These are phyloP conservation scores for Pichia occidentalis DNA, from an alignment of 805 yeast genomes.

Conservation along the genomic window DNA sequence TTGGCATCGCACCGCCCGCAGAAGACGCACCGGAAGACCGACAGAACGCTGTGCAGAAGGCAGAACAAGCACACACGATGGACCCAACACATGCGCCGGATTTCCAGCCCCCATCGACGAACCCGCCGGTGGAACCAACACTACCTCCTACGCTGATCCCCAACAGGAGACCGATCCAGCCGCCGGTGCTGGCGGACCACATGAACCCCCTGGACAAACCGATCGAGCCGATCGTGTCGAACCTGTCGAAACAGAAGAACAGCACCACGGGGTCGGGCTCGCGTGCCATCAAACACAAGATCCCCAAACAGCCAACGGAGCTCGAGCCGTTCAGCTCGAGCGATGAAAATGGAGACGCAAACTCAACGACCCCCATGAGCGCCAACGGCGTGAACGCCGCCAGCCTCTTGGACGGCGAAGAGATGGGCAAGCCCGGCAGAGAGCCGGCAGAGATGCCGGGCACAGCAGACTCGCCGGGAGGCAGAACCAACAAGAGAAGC, in stretches of 20 bases:
- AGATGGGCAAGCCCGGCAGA: too few species aligned
- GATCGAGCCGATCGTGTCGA: slow-evolving; percentile 30
- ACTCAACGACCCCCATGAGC: too few species aligned
- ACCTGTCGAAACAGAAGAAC: slow-evolving; percentile 16
- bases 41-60: too few species aligned
- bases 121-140: slow-evolving; percentile 53
- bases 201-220: slow-evolving; percentile 72
- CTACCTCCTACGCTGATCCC: slow-evolving; percentile 69
- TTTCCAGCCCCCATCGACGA: slow-evolving; percentile 76
- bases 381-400: too few species aligned
- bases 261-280: too few species aligned
- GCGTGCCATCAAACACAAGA: slow-evolving; percentile 22
- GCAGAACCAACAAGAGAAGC: too few species aligned
- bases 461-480: too few species aligned
- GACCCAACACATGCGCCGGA: slow-evolving; percentile 92
- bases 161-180: slow-evolving; percentile 67
- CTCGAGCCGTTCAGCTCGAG: slow-evolving; percentile 51
- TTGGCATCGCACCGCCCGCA: too few species aligned
- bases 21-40: too few species aligned
- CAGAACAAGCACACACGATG: slow-evolving; percentile 38
- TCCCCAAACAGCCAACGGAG: slow-evolving; percentile 45
- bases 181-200: slow-evolving; percentile 69
- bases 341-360: slow-evolving; percentile 31
- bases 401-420: too few species aligned
- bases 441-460: too few species aligned